Conservation (phyloP, 2,329 filamentous ascomycete genomes). For the Paracoccidioides lutzii region DNA sequence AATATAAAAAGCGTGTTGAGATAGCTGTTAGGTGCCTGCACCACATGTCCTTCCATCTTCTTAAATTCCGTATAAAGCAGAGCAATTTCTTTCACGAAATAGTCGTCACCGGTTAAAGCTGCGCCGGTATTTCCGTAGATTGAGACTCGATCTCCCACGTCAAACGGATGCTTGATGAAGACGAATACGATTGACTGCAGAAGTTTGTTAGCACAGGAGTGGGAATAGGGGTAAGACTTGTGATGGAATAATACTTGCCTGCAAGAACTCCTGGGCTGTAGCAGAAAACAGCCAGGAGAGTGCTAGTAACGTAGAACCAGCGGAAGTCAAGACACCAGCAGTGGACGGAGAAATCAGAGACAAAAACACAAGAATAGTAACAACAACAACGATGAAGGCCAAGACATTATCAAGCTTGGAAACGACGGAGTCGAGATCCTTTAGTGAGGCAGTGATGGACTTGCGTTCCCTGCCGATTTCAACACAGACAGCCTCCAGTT, state of each 20-base stretch:
- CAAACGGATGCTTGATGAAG: constrained; percentile 94
- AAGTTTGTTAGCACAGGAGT: neutral
- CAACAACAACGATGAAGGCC: constrained; percentile 69
- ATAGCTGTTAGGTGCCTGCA: constrained; percentile 89
- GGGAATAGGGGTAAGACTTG: constrained; percentile 68
- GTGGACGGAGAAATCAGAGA: constrained; percentile 81
- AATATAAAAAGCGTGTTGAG: constrained; percentile 89
- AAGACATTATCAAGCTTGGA: constrained; percentile 81
- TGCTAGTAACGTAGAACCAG: constrained; percentile 75
- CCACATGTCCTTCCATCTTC: constrained; percentile 94
- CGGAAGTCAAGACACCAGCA: constrained; percentile 79
- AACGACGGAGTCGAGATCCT: constrained; percentile 89
- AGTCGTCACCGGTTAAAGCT: constrained; percentile 71
- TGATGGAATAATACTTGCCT: constrained; percentile 47
- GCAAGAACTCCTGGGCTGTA: constrained; percentile 82
- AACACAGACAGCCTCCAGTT: constrained; percentile 82
- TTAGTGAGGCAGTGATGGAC: constrained; percentile 84
- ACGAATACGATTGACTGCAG: constrained; percentile 80
- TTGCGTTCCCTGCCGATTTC: constrained; percentile 93
- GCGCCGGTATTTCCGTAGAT: constrained; percentile 82
- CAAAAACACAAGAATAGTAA: constrained; percentile 74
- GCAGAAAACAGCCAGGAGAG: constrained; percentile 86
- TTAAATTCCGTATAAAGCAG: constrained; percentile 94
- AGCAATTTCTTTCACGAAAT: constrained; percentile 90
- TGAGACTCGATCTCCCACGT: constrained; percentile 84